Percentiles rank a stretch among this genome's conserved stretches.
These are phyloP conservation scores for Beauveria bassiana DNA, from an alignment of 2,329 filamentous ascomycete genomes.

Conservation along the genomic window DNA sequence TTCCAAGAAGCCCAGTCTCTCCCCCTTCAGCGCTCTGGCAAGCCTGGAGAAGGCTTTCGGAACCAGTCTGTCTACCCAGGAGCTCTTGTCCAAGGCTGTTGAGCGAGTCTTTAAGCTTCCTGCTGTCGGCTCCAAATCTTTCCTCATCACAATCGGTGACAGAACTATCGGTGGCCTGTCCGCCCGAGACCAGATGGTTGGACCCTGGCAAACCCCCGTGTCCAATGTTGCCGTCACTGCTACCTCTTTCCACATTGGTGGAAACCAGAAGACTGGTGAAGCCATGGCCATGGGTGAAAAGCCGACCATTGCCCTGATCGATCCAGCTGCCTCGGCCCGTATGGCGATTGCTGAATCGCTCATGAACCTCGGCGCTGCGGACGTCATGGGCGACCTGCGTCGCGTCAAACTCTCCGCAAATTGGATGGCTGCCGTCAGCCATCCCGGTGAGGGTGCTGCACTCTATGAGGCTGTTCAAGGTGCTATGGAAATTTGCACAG, in stretches of 20 bases:
- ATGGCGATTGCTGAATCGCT: conserved; percentile 95
- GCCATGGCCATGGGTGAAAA: conserved; percentile 98
- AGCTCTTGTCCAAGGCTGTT: conserved; percentile 56
- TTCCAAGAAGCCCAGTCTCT: conserved; percentile 59
- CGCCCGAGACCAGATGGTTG: conserved; percentile 88
- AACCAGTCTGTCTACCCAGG: conserved; percentile 41
- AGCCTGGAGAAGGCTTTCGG: conserved; percentile 60
- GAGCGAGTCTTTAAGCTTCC: conserved; percentile 78
- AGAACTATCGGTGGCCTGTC: conserved; percentile 85
- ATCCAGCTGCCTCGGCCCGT: conserved; percentile 78
- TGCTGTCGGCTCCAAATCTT: conserved; percentile 91
- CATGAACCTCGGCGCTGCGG: conserved; percentile 81
- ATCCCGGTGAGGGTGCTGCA: conserved; percentile 84
- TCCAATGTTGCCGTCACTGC: conserved; percentile 90
- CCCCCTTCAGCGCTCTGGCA: conserved; percentile 59
- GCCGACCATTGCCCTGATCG: conserved; percentile 81
- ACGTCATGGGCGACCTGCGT: conserved; percentile 61
- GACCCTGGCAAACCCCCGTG: conserved; percentile 91
- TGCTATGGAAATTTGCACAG: conserved; percentile 83
- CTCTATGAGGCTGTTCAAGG: conserved; percentile 91
- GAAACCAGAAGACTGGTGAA: conserved; percentile 71
- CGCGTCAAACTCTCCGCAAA: conserved; percentile 88
- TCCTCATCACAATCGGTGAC: conserved; percentile 94
- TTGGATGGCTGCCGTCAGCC: conserved; percentile 97
- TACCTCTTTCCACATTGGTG: conserved; percentile 61